Evolutionary conservation across 768 basidiomycete species (phyloP).

Genomic region (Calvatia gigantea): DNA sequence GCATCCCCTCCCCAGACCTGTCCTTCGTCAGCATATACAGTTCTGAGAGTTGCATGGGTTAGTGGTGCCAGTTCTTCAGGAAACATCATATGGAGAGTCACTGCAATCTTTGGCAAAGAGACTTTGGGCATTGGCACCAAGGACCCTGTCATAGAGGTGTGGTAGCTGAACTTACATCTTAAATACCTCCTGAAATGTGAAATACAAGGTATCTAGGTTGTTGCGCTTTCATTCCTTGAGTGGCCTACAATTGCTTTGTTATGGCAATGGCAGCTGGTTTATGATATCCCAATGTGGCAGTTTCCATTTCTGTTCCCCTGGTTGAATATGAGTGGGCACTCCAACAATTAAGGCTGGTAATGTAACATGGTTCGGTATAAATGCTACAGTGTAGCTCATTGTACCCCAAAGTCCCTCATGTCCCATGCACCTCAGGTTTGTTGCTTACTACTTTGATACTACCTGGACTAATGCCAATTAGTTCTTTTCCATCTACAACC

Average conservation of each 20-base stretch:
- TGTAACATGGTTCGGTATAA: not conserved
- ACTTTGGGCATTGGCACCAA: not conserved
- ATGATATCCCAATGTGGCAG: no score
- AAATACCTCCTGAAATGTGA: not conserved
- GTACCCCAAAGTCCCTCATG: not conserved
- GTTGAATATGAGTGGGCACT: not conserved
- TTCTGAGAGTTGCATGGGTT: constrained; percentile 10
- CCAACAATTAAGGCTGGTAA: not conserved
- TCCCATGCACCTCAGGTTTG: not conserved
- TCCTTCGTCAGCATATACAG: constrained; percentile 6
- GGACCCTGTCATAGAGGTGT: not conserved
- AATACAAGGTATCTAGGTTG: not conserved
- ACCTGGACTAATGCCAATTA: not conserved
- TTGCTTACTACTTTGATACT: not conserved
- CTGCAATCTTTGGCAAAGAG: not conserved
- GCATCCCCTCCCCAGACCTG: constrained; percentile 10
- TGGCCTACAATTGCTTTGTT: not conserved
- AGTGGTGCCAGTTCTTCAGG: not conserved
- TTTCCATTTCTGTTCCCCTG: not conserved
- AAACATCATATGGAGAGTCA: not conserved
- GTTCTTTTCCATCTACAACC: not conserved
- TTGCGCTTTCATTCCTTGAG: not conserved
- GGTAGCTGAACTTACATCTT: not conserved
- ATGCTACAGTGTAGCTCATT: no score
- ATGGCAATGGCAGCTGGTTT: not conserved